Base-by-base conservation (phyloP, 768 basidiomycete species). In the Suillus ampliporus region DNA sequence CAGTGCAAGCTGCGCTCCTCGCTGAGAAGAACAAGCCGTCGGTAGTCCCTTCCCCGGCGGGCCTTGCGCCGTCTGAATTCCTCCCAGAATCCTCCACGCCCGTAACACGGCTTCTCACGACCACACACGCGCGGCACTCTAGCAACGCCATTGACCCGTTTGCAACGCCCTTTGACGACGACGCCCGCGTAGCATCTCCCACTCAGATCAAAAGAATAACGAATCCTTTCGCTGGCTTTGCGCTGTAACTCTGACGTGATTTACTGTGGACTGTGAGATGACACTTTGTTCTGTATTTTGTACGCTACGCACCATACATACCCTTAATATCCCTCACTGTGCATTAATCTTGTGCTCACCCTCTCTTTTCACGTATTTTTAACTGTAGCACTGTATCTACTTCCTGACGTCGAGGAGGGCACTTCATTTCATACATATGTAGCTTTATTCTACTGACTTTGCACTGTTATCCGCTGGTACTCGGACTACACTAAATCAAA, bases 111-210 rank as follows among this genome's bases (percentile, higher is more conserved):
- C 75, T 82, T 61, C 74, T 82, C 65, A 82, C 83, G 58, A 70
- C 78, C 28, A 78, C 76, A 26, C 74, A 82, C 67, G 77, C 79
- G 21, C 77, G 79, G 63, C 72, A 79, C 65, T 76, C 82, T 54
- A 61, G 63, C 56, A 68, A 63, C 15, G 35, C 64, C 48, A 64
- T 69, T 51, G 73, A 85, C 70, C 91, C 91, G 58, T 92, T 92
- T 70, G 83, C 85, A 61, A 91, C 90, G 57, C 91, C 91, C 9
- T 92, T 92, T 74, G 91, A 92, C 72, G 90, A 91, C 69, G 89
- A 90, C 71, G 80, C 84, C 61, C 68, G 68, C 38, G 73, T 79
- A 40, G 70, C 66, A 53, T 65, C 66, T 41, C 69, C 76, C 15
- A 61, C 65, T 4, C 72, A 68, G 66, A 69, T 74, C 63, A 83